phyloP scores from a whole-genome alignment of 2,329 filamentous ascomycete genomes.

The Cyanodermella asteris region DNA sequence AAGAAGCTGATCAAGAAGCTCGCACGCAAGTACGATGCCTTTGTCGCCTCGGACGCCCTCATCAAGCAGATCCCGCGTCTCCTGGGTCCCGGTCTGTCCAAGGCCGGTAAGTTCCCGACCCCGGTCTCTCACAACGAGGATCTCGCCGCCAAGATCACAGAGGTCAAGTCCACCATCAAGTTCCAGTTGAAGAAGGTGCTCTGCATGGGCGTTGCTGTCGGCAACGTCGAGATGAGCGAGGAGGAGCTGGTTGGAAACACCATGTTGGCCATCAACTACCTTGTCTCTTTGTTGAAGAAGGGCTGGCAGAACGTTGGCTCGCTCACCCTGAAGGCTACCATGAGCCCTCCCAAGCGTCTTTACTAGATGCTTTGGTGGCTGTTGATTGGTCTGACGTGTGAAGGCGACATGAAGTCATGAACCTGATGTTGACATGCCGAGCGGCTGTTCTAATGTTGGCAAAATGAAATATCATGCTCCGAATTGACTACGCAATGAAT shows the following conservation, averaged over 20 bases:
- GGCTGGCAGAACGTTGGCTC: conserved; percentile 99
- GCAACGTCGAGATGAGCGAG: conserved; percentile 92
- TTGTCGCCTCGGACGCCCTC: conserved; percentile 86
- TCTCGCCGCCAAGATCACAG: conserved; percentile 82
- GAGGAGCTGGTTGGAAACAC: conserved; percentile 96
- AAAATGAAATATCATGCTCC: too few relatives aligned
- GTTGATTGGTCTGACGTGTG: too few relatives aligned
- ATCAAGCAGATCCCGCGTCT: conserved; percentile 99
- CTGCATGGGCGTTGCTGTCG: conserved; percentile 98
- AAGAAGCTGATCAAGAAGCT: conserved; percentile 99
- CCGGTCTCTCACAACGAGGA: conserved; percentile 95
- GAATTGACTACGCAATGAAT: too few relatives aligned
- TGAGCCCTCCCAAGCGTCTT: conserved; percentile 94
- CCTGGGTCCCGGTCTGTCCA: conserved; percentile 92
- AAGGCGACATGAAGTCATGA: too few relatives aligned
- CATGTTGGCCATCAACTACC: conserved; percentile 99
- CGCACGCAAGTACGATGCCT: conserved; percentile 99
- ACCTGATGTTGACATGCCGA: too few relatives aligned
- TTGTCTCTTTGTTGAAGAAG: conserved; percentile 98
- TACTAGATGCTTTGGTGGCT: too few relatives aligned
- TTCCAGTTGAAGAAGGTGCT: conserved; percentile 99
- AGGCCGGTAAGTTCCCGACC: conserved; percentile 99
- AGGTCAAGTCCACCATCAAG: conserved; percentile 99
- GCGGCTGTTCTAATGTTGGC: too few relatives aligned
- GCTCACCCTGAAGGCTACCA: conserved; percentile 99